Base-by-base conservation (phyloP, 371 early-diverging fungal species). In the Homolaphlyctis polyrhiza region DNA sequence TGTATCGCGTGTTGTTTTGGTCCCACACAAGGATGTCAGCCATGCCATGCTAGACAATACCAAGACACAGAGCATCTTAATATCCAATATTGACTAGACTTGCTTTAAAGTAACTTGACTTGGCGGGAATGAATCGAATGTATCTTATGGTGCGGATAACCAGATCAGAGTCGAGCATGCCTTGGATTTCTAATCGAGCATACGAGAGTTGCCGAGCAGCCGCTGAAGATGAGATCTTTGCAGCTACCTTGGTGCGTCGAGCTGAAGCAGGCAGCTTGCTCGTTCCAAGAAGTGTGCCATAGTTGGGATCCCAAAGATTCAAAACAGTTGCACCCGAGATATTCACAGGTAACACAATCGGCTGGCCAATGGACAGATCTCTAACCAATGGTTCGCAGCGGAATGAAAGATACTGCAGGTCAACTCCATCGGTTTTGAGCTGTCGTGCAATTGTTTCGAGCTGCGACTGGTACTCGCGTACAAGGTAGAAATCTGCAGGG, bases 401-500 rank as follows among this genome's bases (percentile, higher is more conserved):
- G n/a, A 57, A 47, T 14, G 29, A 1, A 14, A 11, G 11, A 1
- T 29, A 14, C 8, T 32, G 29, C 8, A 8, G 2, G 14, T 28
- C 18, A 8, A 3, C 14, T 6, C 21, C 21, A 3, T 2, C 4
- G 14, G 2, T 6, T 18, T 8, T 27, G 18, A 67, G 50, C 18
- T 25, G n/a, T 13, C 30, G 23, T 2, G 66, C 66, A 36, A 70
- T 63, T 25, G n/a, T 5, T 1, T 62, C 62, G 32, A 45, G 63
- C 49, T 58, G 66, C 21, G 70, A 21, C 30, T 48, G 14, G 34
- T 21, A 29, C 21, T n/a, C 32, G 23, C 28, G 51, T 6, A 29
- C 30, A 18, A 29, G 47, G 16, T n/a, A 51, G 27, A 69, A 35
- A 45, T 70, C 70, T 18, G 8, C 62, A 14, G 47, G 18, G 50